A percentile compares a stretch with the other conserved stretches of the same genome.
These are phyloP conservation scores for Starmerella khaoyaiensis DNA, from an alignment of 805 yeast genomes.

Conservation along the genomic window DNA sequence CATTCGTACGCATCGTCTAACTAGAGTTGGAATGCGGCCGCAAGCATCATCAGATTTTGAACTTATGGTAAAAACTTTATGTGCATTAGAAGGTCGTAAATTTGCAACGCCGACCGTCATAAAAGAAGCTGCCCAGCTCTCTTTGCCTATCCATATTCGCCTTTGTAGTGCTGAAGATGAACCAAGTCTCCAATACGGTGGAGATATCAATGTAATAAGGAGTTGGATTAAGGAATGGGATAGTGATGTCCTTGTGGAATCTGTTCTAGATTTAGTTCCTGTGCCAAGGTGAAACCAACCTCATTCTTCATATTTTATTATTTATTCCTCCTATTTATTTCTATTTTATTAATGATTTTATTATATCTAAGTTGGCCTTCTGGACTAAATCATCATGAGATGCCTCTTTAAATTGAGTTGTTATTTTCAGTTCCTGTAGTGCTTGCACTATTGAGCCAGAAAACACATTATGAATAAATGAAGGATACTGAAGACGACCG, in stretches of 20 bases:
- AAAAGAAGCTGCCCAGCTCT: conserved; percentile 36
- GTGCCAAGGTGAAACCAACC: conserved; percentile 35
- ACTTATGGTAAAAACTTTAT: conserved; percentile 29
- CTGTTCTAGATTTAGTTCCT: conserved; percentile 38
- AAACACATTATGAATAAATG: conserved; percentile 21
- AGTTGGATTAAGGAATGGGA: conserved; percentile 36
- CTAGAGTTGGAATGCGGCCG: conserved; percentile 41
- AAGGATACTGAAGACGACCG: conserved; percentile 15
- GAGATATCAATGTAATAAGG: conserved; percentile 34
- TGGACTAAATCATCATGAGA: too few relatives aligned
- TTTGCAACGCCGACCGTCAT: conserved; percentile 45
- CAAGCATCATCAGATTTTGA: conserved; percentile 34
- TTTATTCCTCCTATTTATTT: too few relatives aligned
- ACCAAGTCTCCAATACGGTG: conserved; percentile 43
- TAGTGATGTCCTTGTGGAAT: conserved; percentile 39
- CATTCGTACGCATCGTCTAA: conserved; percentile 43
- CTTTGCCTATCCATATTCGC: conserved; percentile 37
- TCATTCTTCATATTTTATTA: conserved; percentile 3
- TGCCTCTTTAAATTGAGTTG: too few relatives aligned
- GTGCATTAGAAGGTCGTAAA: conserved; percentile 32
- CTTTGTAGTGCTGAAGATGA: conserved; percentile 35
- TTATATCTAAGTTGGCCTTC: too few relatives aligned
- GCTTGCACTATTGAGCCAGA: conserved; percentile 23
- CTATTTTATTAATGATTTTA: too few relatives aligned
- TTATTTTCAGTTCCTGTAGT: conserved; percentile 14